Evolutionary conservation across 768 basidiomycete species (phyloP), one percentile per base, ranked within the genome.

Genomic region (Heimioporus sp.): DNA sequence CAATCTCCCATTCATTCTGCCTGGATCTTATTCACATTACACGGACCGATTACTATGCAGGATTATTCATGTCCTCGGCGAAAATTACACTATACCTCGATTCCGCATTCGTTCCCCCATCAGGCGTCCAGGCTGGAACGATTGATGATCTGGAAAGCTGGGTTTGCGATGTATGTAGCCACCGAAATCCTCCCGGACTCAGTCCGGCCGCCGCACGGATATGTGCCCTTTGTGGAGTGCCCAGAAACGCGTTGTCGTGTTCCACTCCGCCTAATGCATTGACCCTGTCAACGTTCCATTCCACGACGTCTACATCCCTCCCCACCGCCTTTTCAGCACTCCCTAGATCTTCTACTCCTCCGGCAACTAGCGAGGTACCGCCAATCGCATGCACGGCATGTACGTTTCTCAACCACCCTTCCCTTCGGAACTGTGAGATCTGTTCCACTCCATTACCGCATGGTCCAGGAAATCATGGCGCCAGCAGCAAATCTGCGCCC

Each of bases 81-180:
- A 99, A 99, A 70, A 78, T 96, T 51, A 95, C 96, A 1, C 72
- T 95, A 5, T 75, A 84, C 62, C 76, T 92, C 30, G 72, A 79
- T 58, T 50, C 68, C 46, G 43, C 52, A n/a, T 58, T 55, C 46
- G 46, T 58, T 55, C 53, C 54, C 59, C 52, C 52, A 61, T 59
- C 58, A 51, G 65, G 51, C 54, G 48, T 32, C 57, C 67, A 56
- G 65, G 69, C 62, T 57, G 60, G 65, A 30, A 40, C 58, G 54
- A 66, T 67, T 61, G 62, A 67, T n/a, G 64, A 57, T 2, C 76
- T 73, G 46, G 79, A 78, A 52, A 82, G 73, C 53, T 95, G 92
- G 93, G 79, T 86, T 65, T 98, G 95, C 61, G 80, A 83, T 36
- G 86, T 98, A n/a, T 98, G 95, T 67, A 89, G 81, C 30, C 87